A percentile compares a stretch with the other conserved stretches of the same genome.
Conservation (phyloP, 306 rosid genomes). For the Alnus rubra region DNA sequence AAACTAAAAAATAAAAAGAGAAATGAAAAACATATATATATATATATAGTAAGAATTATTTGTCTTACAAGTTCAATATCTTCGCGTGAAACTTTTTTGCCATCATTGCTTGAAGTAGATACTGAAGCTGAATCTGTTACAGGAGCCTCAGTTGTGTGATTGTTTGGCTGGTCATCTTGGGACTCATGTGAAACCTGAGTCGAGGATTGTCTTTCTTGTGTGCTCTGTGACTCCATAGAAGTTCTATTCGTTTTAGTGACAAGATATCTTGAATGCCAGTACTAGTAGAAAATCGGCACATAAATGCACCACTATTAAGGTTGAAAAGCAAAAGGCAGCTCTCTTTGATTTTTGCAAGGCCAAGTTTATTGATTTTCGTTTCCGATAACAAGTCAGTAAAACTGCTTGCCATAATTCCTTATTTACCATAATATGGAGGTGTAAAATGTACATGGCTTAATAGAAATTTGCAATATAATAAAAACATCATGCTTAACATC, state of each 20-base stretch:
- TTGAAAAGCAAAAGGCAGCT: conserved; percentile 12
- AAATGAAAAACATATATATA: conserved; percentile 1
- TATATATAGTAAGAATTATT: conserved; percentile 4
- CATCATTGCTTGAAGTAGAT: conserved; percentile 79
- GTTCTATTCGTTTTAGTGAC: conserved; percentile 18
- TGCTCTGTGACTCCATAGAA: conserved; percentile 48
- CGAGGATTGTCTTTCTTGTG: conserved; percentile 69
- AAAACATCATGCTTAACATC: neutral
- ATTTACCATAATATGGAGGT: neutral
- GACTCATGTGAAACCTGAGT: conserved; percentile 74
- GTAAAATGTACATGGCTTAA: neutral
- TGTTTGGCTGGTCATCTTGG: conserved; percentile 67
- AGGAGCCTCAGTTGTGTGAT: conserved; percentile 74
- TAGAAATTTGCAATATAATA: neutral
- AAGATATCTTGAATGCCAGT: conserved; percentile 16
- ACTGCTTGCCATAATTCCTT: neutral
- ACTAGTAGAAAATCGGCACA: conserved; percentile 11
- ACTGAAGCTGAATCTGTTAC: conserved; percentile 72
- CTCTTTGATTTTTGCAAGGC: neutral
- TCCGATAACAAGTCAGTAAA: neutral
- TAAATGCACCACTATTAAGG: neutral
- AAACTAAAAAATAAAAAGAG: conserved; percentile 5
- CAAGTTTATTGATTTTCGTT: neutral
- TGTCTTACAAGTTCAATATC: conserved; percentile 89
- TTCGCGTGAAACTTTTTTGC: conserved; percentile 88